Base-by-base conservation (phyloP, 164 flowering plant species). In the Vitis rupestris region DNA sequence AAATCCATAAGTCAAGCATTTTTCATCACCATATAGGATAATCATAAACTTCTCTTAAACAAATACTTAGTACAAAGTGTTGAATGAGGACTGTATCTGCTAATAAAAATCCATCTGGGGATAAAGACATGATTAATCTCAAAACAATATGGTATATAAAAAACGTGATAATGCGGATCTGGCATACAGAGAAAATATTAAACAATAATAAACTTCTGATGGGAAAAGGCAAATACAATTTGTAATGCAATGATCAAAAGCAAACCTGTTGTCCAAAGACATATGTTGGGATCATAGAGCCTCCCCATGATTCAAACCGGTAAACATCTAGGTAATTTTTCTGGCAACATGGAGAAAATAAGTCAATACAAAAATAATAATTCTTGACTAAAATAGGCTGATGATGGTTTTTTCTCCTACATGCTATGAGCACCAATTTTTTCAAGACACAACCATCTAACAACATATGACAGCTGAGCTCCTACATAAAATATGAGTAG, bases 311-410 rank as follows among this genome's bases (percentile, higher is more conserved):
- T 79, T 95, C 99, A 77, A 77, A 95, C 29, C 90, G 86, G 66
- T 95, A 95, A 47, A 95, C 90, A 66, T 95, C 99, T 68, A 95
- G 81, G 75, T 95, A 95, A 79, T 95, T 95, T 90, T 82, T 95
- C 98, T 94, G 87, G 49, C 59, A 69, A 51, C 63, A 77, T 50
- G 49, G 31, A 68, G 50, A 15, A 47, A 37, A 52, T 49, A 70
- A 59, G 37, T 64, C 51, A 65, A 57, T 63, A 59, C 5, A 61
- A 49, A 68, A 63, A 27, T 1, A 50, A 59, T 7, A 27, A 56
- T 16, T 9, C 29, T 0, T 48, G 8, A 49, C 7, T 10, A 9
- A 64, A 64, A 4, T 48, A 37, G 44, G 44, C 44, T 0, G 44
- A 37, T 6, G 44, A 37, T 37, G 44, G 0, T 37, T 37, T 31